phyloP scores from a whole-genome alignment of 2,329 filamentous ascomycete species.

The Trichoderma arundinaceum region DNA sequence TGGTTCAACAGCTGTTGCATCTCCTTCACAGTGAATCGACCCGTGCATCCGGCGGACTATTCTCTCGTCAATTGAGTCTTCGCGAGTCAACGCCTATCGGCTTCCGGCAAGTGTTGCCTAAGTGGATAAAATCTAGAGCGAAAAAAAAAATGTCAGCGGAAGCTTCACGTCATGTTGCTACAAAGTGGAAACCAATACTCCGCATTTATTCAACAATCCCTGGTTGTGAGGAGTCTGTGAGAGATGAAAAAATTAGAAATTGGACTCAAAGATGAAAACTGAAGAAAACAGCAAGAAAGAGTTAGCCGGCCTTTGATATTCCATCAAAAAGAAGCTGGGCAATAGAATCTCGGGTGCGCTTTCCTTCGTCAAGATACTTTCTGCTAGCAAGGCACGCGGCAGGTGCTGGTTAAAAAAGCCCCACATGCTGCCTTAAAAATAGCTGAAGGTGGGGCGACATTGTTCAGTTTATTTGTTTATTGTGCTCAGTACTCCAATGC shows the following conservation, averaged over 20 bases:
- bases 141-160: neutral
- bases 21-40: neutral
- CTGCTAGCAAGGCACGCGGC: neutral
- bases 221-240: too few species aligned
- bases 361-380: neutral
- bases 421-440: slow-evolving; percentile 1
- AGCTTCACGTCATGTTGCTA: neutral
- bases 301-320: too few species aligned
- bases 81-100: slow-evolving; percentile 6
- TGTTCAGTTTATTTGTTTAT: neutral
- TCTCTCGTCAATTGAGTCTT: neutral
- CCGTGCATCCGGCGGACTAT: neutral
- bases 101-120: neutral
- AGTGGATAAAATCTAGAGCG: slow-evolving; percentile 4
- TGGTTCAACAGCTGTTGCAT: neutral
- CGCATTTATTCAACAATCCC: too few species aligned
- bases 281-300: too few species aligned
- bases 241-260: too few species aligned
- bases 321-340: too few species aligned
- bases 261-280: too few species aligned
- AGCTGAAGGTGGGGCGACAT: slow-evolving; percentile 5
- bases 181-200: neutral
- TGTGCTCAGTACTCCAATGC: too few species aligned
- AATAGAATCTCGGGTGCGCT: neutral
- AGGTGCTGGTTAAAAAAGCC: slow-evolving; percentile 9